Evolutionary conservation across 2,329 filamentous ascomycete genomes (phyloP).

Genomic region (Cryoendolithus antarcticus): DNA sequence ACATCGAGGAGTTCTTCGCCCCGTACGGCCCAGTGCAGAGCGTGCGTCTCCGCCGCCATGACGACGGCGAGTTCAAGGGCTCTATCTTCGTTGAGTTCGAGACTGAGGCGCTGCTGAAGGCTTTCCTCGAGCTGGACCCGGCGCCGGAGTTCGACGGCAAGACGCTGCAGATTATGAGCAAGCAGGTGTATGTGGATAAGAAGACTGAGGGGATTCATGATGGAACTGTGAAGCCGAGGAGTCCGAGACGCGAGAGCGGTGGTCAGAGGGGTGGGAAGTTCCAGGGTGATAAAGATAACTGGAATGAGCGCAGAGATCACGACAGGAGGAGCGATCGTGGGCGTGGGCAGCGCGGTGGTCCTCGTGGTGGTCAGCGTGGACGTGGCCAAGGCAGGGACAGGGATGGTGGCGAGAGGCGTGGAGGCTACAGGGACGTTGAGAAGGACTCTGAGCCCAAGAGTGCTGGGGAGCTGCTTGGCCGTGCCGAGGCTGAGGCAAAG

Average conservation of each 20-base stretch:
- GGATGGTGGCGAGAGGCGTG: conserved; percentile 7
- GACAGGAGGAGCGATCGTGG: conserved; percentile 16
- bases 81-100: conserved; percentile 92
- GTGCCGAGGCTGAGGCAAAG: too few relatives aligned
- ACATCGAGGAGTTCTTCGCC: conserved; percentile 85
- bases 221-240: conserved; percentile 25
- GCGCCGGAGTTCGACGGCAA: conserved; percentile 75
- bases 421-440: conserved; percentile 8
- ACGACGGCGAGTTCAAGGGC: conserved; percentile 74
- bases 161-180: conserved; percentile 71
- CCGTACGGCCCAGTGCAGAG: conserved; percentile 66
- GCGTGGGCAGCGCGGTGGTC: conserved; percentile 4
- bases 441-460: conserved; percentile 7
- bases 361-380: conserved; percentile 16
- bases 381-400: conserved; percentile 9
- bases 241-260: conserved; percentile 15
- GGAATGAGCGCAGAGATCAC: conserved; percentile 18
- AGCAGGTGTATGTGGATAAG: conserved; percentile 63
- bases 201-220: conserved; percentile 35
- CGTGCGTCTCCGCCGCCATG: conserved; percentile 71
- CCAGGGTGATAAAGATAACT: conserved; percentile 23
- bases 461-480: background rate
- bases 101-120: conserved; percentile 62
- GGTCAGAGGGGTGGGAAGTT: conserved; percentile 25
- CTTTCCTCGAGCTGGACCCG: conserved; percentile 68